A percentile compares a stretch with the other conserved stretches of the same genome.
These are phyloP conservation scores for Fraxinus dipetala DNA, from an alignment of 305 asterid genomes.

Conservation along the genomic window DNA sequence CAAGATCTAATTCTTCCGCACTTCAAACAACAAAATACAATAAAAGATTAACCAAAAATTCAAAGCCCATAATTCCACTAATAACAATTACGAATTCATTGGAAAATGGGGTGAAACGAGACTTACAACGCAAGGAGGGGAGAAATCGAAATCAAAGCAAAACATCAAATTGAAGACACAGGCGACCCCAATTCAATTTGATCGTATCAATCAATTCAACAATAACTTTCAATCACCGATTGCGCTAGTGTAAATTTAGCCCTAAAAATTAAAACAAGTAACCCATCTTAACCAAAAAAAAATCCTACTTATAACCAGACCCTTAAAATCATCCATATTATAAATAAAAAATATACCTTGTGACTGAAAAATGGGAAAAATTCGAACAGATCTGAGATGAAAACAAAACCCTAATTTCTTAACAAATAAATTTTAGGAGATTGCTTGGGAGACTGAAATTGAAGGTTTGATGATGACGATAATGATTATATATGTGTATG, in stretches of 20 bases:
- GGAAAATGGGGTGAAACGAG: background rate
- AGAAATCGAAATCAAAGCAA: slow-evolving; percentile 38
- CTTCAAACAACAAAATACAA: slow-evolving; percentile 27
- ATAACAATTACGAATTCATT: background rate
- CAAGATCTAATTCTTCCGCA: slow-evolving; percentile 57
- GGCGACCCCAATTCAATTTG: slow-evolving; percentile 31
- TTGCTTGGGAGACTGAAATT: slow-evolving; percentile 46
- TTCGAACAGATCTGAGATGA: slow-evolving; percentile 44
- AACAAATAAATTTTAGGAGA: slow-evolving; percentile 16
- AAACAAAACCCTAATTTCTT: slow-evolving; percentile 25
- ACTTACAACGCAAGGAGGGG: slow-evolving; percentile 30
- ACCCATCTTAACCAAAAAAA: background rate
- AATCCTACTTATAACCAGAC: background rate
- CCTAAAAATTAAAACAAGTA: slow-evolving; percentile 25
- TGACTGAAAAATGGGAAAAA: slow-evolving; percentile 14
- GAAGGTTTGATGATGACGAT: slow-evolving; percentile 34
- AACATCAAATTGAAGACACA: slow-evolving; percentile 40
- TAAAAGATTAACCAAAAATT: slow-evolving; percentile 7
- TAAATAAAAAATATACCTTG: background rate
- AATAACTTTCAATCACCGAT: slow-evolving; percentile 19
- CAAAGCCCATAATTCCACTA: background rate
- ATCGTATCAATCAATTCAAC: slow-evolving; percentile 27
- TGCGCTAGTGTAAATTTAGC: slow-evolving; percentile 17
- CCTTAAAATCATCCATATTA: slow-evolving; percentile 17
- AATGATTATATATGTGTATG: slow-evolving; percentile 25